Conservation (phyloP, 306 rosid species). For the Trifolium dubium region DNA sequence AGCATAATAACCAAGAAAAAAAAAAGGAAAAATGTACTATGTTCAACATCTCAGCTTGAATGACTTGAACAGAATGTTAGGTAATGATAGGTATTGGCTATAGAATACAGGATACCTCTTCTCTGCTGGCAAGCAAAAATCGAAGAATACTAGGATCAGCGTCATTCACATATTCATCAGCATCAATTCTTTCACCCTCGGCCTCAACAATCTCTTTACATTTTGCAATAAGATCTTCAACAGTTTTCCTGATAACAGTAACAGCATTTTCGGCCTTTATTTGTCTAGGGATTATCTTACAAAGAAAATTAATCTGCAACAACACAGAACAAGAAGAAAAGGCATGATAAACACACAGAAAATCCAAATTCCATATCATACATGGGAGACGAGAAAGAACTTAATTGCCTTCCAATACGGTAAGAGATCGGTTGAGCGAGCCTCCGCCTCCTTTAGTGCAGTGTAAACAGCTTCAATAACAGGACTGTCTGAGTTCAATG, state of each 20-base stretch:
- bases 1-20: slow-evolving; percentile 15
- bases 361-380: slow-evolving; percentile 18
- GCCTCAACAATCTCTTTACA: slow-evolving; percentile 92
- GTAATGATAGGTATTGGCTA: neutral
- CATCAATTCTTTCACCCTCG: slow-evolving; percentile 85
- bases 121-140: slow-evolving; percentile 91
- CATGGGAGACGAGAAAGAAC: slow-evolving; percentile 28
- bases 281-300: slow-evolving; percentile 90
- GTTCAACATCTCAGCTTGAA: slow-evolving; percentile 11
- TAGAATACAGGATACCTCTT: slow-evolving; percentile 65
- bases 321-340: slow-evolving; percentile 29
- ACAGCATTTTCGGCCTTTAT: slow-evolving; percentile 89
- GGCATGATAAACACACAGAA: slow-evolving; percentile 1
- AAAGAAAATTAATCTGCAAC: slow-evolving; percentile 66
- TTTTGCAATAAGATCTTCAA: slow-evolving; percentile 84
- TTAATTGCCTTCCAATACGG: slow-evolving; percentile 91
- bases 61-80: slow-evolving; percentile 6
- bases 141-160: slow-evolving; percentile 92
- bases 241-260: slow-evolving; percentile 66
- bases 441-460: slow-evolving; percentile 95
- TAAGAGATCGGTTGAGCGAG: slow-evolving; percentile 87
- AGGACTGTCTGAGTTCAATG: slow-evolving; percentile 78
- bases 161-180: slow-evolving; percentile 81
- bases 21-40: neutral
- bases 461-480: slow-evolving; percentile 93